These are phyloP conservation scores for Ophiostoma pallidulum DNA, from an alignment of 2,329 filamentous ascomycete species.

Conservation along the genomic window DNA sequence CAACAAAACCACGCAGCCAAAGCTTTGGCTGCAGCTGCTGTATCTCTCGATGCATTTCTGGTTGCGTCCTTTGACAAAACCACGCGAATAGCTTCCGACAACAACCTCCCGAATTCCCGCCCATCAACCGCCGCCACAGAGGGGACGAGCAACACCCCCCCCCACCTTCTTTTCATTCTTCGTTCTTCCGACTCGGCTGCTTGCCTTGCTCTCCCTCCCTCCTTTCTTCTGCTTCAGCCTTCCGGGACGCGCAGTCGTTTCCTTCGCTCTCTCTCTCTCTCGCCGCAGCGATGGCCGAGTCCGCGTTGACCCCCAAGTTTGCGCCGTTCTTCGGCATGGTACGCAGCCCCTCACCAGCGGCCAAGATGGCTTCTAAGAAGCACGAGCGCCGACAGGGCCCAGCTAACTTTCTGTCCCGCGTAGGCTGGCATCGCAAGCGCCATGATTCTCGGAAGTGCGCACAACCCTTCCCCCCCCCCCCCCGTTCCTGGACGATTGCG, in stretches of 20 bases:
- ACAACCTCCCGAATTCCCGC: background rate
- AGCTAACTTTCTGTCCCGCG: background rate
- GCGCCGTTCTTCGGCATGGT: slow-evolving; percentile 87
- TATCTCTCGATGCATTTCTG: no score
- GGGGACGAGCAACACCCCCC: no score
- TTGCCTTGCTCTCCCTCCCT: no score
- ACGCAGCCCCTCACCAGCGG: no score
- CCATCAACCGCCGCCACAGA: no score
- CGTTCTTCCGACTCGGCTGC: no score
- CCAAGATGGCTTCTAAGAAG: no score
- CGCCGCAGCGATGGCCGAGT: slow-evolving; percentile 32
- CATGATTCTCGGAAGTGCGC: slow-evolving; percentile 76
- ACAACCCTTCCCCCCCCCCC: slow-evolving; percentile 14
- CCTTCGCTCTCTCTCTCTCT: no score
- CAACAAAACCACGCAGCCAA: slow-evolving; percentile 12
- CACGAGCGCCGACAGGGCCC: background rate
- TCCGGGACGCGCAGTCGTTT: no score
- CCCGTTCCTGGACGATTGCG: no score
- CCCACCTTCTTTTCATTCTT: background rate
- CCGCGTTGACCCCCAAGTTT: slow-evolving; percentile 64
- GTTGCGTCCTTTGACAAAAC: no score
- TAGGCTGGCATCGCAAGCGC: slow-evolving; percentile 70
- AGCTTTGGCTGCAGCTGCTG: background rate
- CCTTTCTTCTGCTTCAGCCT: no score
- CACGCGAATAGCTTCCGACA: slow-evolving; percentile 9